Evolutionary conservation across 2,329 filamentous ascomycete genomes (phyloP), one percentile per base, ranked within the genome.

Genomic region (Sporothrix schenckii): DNA sequence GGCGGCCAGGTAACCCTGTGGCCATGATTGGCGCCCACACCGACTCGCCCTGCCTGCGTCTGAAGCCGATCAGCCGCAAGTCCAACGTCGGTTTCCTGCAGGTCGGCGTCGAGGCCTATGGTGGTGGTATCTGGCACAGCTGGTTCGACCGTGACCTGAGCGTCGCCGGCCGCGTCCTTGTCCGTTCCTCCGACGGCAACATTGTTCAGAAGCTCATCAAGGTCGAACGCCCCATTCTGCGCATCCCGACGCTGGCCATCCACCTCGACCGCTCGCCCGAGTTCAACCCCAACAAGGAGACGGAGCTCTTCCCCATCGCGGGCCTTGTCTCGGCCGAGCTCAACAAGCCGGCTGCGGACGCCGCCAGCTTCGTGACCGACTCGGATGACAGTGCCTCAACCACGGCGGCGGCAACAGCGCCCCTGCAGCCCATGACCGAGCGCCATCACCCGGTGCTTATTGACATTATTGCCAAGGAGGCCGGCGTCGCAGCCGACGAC

Each of bases 61-160:
- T 99, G 79, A 99, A 99, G 84, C 95, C 95, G 14, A 90, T 97
- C 54, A 97, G 92, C 78, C 97, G 94, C 82, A 95, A 94, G 82
- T 87, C 88, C 77, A 89, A 87, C 70, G 91, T 92, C 74, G 94
- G 94, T 14, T 99, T 95, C 80, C 82, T 97, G 73, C 95, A 99
- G 81, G 90, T 99, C 70, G 95, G 94, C 68, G 94, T 97, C 67
- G 95, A 99, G 84, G 94, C 93, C 1, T 99, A 99, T 78, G 95
- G 95, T 68, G 95, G 95, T 72, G 95, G 95, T 70, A 90, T 98
- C 77, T 98, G 94, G 94, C 94, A 97, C 81, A 97, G 92, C 61
- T 99, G 91, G 95, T 99, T 99, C 78, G 95, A 99, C 80, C 90
- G 95, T 66, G 95, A 99, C 79, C 83, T 99, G 73, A 91, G 92